Conservation (phyloP, 805 yeast species). For the Grigorovia humatica region DNA sequence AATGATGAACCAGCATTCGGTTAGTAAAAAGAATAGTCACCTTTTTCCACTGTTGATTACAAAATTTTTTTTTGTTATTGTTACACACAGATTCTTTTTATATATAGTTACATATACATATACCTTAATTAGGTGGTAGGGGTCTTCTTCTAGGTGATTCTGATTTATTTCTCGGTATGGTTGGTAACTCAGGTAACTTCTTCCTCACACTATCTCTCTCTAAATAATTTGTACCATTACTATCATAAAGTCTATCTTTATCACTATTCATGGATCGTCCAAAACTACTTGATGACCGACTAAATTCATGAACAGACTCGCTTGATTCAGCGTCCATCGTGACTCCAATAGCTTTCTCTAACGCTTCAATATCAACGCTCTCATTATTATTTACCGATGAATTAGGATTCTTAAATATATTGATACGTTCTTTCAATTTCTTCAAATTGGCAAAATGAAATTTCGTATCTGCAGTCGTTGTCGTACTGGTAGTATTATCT, state of each 20-base stretch:
- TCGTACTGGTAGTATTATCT: constrained; percentile 16
- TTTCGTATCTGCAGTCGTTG: constrained; percentile 25
- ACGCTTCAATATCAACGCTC: constrained; percentile 25
- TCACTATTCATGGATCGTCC: background rate
- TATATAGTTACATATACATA: background rate
- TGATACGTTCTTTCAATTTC: constrained; percentile 27
- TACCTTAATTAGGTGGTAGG: constrained; percentile 13
- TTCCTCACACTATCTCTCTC: background rate
- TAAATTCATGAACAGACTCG: background rate
- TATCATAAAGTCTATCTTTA: background rate
- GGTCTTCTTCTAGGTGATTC: constrained; percentile 14
- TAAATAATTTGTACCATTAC: background rate
- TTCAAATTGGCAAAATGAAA: constrained; percentile 28
- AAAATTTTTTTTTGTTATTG: background rate
- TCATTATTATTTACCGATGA: constrained; percentile 5
- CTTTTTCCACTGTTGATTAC: too few species aligned
- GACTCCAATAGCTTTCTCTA: constrained; percentile 30
- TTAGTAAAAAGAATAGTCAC: too few species aligned
- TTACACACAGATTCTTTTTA: background rate
- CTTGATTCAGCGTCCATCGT: constrained; percentile 9
- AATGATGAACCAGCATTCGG: constrained; percentile 48
- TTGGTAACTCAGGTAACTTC: background rate
- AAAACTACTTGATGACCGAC: background rate
- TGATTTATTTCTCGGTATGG: background rate
- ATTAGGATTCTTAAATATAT: constrained; percentile 26